Evolutionary conservation across 495 filamentous ascomycete species (phyloP).

Genomic region (Neurospora pannonica): DNA sequence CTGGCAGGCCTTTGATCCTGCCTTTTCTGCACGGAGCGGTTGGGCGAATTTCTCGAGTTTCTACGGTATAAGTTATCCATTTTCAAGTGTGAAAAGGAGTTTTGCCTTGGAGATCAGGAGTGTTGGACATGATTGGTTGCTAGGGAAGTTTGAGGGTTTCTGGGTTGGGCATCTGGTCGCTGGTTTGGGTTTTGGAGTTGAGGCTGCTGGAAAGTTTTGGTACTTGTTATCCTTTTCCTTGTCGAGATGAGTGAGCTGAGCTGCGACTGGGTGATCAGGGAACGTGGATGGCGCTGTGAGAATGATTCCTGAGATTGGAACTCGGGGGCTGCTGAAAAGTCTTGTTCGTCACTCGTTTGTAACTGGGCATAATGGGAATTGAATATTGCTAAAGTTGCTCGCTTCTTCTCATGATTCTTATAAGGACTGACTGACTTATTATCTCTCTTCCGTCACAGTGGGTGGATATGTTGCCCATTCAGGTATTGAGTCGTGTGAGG

Average conservation of each 20-base stretch:
- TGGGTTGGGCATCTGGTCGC: neutral
- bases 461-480: neutral
- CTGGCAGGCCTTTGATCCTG: too few relatives aligned
- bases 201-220: neutral
- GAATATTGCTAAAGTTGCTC: neutral
- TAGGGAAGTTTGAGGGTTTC: neutral
- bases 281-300: neutral
- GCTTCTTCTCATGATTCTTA: neutral
- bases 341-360: neutral
- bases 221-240: neutral
- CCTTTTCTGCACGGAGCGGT: too few relatives aligned
- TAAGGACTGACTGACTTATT: neutral
- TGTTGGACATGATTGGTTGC: neutral
- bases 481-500: too few relatives aligned
- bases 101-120: neutral
- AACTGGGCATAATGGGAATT: neutral
- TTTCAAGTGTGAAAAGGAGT: neutral
- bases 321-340: neutral
- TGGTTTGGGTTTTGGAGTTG: neutral
- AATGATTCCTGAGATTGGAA: neutral
- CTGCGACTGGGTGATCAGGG: neutral
- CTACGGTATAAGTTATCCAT: neutral
- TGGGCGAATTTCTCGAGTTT: too few relatives aligned
- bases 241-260: neutral
- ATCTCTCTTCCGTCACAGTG: neutral